Evolutionary conservation across 768 basidiomycete genomes (phyloP).

Genomic region (Russula sp.): DNA sequence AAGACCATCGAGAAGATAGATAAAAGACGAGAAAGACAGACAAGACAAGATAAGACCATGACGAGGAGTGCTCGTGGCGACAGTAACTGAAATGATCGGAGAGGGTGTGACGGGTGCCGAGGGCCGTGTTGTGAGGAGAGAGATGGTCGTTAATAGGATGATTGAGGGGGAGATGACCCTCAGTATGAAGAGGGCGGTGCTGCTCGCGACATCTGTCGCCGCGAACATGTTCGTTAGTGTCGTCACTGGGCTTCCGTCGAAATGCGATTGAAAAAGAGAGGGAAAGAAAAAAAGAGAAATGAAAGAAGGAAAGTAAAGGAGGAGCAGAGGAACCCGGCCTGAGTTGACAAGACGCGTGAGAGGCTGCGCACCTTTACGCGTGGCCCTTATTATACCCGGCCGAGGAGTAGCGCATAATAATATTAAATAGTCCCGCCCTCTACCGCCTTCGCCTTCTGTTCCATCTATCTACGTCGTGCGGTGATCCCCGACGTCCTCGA

Average conservation of each 20-base stretch:
- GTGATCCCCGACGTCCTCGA: not conserved
- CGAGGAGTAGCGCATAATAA: not conserved
- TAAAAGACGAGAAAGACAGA: conserved; percentile 60
- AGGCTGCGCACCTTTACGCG: not conserved
- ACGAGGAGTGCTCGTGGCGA: conserved; percentile 66
- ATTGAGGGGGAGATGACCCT: conserved; percentile 63
- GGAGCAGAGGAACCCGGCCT: not conserved
- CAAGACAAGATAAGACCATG: conserved; percentile 65
- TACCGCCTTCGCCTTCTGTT: not conserved
- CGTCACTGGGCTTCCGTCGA: conserved; percentile 13
- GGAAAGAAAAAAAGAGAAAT: not conserved
- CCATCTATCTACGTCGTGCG: not conserved
- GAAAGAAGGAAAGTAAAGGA: not conserved
- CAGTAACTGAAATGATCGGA: conserved; percentile 71
- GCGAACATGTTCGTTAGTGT: conserved; percentile 12
- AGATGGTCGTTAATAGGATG: conserved; percentile 53
- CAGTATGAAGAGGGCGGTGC: conserved; percentile 43
- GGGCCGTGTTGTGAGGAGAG: conserved; percentile 47
- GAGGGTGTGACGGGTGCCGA: conserved; percentile 40
- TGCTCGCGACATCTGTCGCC: conserved; percentile 18
- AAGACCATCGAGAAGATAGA: conserved; percentile 72
- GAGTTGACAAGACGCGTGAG: conserved; percentile 2
- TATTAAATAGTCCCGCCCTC: not conserved
- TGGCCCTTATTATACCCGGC: conserved; percentile 1
- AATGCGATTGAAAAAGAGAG: not conserved